A percentile compares a stretch with the other conserved stretches of the same genome.
Evolutionary conservation across 2,329 filamentous ascomycete species (phyloP).

Genomic region (Diplodia mutila): DNA sequence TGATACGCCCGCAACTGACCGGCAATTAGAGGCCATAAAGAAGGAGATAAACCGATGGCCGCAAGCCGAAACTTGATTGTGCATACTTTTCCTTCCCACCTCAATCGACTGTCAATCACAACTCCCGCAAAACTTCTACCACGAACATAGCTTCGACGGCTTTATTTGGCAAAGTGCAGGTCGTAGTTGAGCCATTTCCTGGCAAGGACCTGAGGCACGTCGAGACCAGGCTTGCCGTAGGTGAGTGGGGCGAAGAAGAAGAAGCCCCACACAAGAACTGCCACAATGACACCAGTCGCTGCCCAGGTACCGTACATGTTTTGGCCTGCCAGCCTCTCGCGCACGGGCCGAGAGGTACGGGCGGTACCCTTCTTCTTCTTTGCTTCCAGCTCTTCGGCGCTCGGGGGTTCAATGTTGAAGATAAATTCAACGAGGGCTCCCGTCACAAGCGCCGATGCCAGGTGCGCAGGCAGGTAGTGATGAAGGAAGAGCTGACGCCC

Average conservation of each 20-base stretch:
- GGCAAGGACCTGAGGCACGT: constrained; percentile 73
- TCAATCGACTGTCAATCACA: neutral
- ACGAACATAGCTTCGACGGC: too few relatives aligned
- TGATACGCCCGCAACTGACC: neutral
- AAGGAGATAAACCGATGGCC: neutral
- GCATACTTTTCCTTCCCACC: neutral
- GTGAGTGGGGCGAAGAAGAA: constrained; percentile 94
- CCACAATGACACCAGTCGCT: constrained; percentile 71
- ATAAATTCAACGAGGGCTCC: constrained; percentile 94
- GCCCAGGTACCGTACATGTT: constrained; percentile 80
- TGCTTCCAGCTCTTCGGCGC: constrained; percentile 39
- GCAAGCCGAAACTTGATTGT: neutral
- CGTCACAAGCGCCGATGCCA: constrained; percentile 87
- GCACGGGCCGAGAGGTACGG: constrained; percentile 64
- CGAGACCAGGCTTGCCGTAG: constrained; percentile 89
- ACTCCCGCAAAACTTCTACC: neutral
- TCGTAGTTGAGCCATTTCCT: constrained; percentile 98
- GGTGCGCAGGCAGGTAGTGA: constrained; percentile 93
- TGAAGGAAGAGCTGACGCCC: constrained; percentile 97
- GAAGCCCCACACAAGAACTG: constrained; percentile 74
- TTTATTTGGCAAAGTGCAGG: constrained; percentile 96
- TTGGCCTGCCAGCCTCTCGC: constrained; percentile 78
- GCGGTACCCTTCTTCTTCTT: constrained; percentile 37
- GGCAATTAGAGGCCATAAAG: neutral
- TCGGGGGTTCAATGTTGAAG: constrained; percentile 81